Evolutionary conservation across 2,329 filamentous ascomycete genomes (phyloP), one percentile per base, ranked within the genome.

Genomic region (Penicillium polonicum): DNA sequence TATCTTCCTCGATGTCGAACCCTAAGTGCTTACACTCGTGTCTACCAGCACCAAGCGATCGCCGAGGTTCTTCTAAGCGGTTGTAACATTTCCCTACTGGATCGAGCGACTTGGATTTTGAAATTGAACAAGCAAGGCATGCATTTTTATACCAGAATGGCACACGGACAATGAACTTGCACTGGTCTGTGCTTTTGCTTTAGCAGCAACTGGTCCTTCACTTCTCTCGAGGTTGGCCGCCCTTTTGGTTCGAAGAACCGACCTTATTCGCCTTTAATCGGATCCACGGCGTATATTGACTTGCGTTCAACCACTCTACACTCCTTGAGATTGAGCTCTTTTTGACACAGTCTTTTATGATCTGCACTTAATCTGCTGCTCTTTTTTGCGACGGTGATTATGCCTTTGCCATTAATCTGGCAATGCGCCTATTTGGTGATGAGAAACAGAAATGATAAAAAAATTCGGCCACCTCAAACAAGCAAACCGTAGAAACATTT

Each of bases 21-120:
- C 44, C 49, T 52, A 25, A 57, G 65, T 63, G 51, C 64, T 67
- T 61, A 67, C 61, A 39, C 19, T 63, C 9, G 23, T 54, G 19
- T 60, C 35, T 56, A 57, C 62, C 65, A 82, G 79, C 67, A 81
- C 80, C 69, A 81, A 77, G 72, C 77, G 78, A 68, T 81, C 80
- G 66, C 80, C 80, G 68, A 80, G 77, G 67, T 76, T 80, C 66
- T 82, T 83, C 76, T 84, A 78, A 79, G 60, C 61, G 66, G 66
- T 66, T 66, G 44, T 45, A 48, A 49, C 48, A 53, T 60, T 57
- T 52, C 42, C 42, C 31, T 45, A 35, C 46, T 52, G 60, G 68
- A 71, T 70, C 63, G 64, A 68, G 63, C 70, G 65, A 68, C 72
- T 74, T 72, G 63, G 19, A 49, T 25, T 64, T 66, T 68, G 63